Conservation (phyloP, 345 rosid species). For the Laguncularia racemosa region DNA sequence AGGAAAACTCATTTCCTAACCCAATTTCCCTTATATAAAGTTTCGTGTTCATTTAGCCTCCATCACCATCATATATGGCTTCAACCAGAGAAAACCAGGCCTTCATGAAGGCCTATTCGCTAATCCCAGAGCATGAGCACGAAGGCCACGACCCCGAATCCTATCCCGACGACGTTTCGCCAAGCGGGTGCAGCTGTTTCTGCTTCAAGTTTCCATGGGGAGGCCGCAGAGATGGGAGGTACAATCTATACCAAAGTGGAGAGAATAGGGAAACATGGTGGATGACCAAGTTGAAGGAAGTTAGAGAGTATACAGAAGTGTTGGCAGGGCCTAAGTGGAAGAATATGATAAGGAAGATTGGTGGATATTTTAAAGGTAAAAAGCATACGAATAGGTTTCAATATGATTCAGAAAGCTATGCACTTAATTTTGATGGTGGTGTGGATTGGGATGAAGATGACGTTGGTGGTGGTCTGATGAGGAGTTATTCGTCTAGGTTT, state of each 20-base stretch:
- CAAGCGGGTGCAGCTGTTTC: conserved; percentile 31
- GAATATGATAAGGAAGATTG: conserved; percentile 37
- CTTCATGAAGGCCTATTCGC: conserved; percentile 12
- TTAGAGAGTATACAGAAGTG: conserved; percentile 37
- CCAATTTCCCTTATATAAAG: too few relatives aligned
- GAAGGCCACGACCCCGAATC: conserved; percentile 18
- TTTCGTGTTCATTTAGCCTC: too few relatives aligned
- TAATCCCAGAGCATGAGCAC: conserved; percentile 18
- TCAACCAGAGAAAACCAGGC: conserved; percentile 4
- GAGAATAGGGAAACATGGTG: conserved; percentile 21
- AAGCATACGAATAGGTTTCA: conserved; percentile 21
- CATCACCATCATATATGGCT: conserved; percentile 1
- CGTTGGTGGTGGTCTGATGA: conserved; percentile 17
- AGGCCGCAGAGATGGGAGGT: conserved; percentile 4
- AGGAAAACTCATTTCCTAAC: too few relatives aligned
- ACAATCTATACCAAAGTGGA: not conserved
- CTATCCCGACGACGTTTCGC: conserved; percentile 6
- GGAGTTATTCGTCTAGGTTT: conserved; percentile 25
- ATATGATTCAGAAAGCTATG: conserved; percentile 49
- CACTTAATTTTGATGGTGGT: conserved; percentile 48
- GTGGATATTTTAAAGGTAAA: conserved; percentile 17
- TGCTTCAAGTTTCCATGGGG: conserved; percentile 19
- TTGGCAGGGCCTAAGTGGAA: conserved; percentile 54
- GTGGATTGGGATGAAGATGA: conserved; percentile 23
- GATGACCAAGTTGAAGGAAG: conserved; percentile 24